Base-by-base conservation (phyloP, 139 green algal genomes). In the Chara braunii region DNA sequence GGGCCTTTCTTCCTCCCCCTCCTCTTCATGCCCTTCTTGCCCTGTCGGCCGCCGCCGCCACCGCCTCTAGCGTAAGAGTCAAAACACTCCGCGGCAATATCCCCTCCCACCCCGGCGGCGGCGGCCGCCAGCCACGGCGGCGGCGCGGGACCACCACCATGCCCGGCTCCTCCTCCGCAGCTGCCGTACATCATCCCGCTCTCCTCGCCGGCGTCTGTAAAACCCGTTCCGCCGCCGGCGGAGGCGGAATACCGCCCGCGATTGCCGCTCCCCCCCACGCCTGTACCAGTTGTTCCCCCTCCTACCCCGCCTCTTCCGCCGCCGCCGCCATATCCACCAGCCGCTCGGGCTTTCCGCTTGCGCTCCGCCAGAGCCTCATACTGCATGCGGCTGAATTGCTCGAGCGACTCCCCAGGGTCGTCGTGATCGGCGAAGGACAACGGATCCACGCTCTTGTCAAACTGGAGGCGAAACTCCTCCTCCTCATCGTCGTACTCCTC, bases 331-430 rank as follows among this genome's bases (percentile, higher is more conserved):
- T 23, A 9, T 43, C 34, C 11, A 8, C 12, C 11, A 57, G 48
- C 32, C 29, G 26, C 24, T 50, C 29, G n/a, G 6, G 53, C n/a
- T 6, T 52, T 51, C 6, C 53, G 24, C 53, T 51, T 62, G 14
- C 53, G 53, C 6, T 52, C 53, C n/a, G 53, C 53, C n/a, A 62
- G 53, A 8, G 22, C 11, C 53, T 62, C 53, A n/a, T 51, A 51
- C 53, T 62, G 12, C 22, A 62, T 33, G 6, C 22, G 12, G 18
- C 6, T 11, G 24, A 51, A 62, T 18, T 52, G 53, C 53, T 62
- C 53, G 24, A 62, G 24, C 7, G 12, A 33, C 14, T 62, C 14
- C 7, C n/a, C 22, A n/a, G 12, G 12, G 11, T 62, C 53, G 53
- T 62, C 53, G 9, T 57, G 26, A 30, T 62, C 53, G 26, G 48